Conservation (phyloP, 768 basidiomycete genomes). For the Gloeostereum incarnatum region DNA sequence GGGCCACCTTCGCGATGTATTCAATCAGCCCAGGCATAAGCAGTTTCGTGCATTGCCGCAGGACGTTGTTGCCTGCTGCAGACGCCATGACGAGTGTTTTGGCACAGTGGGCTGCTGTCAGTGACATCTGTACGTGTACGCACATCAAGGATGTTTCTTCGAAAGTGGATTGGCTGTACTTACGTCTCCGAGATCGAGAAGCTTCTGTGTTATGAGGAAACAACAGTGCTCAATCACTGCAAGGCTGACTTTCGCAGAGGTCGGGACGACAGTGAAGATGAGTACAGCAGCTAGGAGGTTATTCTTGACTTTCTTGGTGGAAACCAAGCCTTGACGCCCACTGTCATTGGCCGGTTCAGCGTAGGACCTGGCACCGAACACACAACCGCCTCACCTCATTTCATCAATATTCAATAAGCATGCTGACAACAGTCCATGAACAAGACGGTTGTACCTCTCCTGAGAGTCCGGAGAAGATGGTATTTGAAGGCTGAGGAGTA, state of each 20-base stretch:
- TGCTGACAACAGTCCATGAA: conserved; percentile 79
- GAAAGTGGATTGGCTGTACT: conserved; percentile 10
- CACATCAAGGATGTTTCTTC: too few relatives aligned
- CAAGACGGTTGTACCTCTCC: conserved; percentile 46
- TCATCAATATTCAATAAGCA: conserved; percentile 84
- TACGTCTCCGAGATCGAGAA: conserved; percentile 65
- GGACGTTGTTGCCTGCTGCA: conserved; percentile 47
- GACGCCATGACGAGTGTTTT: conserved; percentile 77
- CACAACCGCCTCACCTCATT: conserved; percentile 60
- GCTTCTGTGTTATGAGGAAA: conserved; percentile 74
- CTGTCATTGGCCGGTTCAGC: conserved; percentile 35
- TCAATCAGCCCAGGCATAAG: conserved; percentile 79
- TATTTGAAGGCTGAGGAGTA: conserved; percentile 49
- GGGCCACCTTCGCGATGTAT: conserved; percentile 63
- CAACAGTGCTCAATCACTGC: conserved; percentile 78
- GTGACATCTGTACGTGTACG: conserved; percentile 41
- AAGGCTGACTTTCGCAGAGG: conserved; percentile 56
- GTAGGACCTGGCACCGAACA: conserved; percentile 1
- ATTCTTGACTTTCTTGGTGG: conserved; percentile 78
- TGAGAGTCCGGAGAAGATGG: conserved; percentile 27
- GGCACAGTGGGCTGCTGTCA: conserved; percentile 87
- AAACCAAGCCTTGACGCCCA: conserved; percentile 69
- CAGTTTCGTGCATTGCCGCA: conserved; percentile 63
- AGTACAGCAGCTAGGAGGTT: conserved; percentile 85
- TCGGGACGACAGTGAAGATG: conserved; percentile 71